Percentiles rank a stretch among this genome's conserved stretches.
phyloP scores from a whole-genome alignment of 768 basidiomycete genomes.

The Suillus subalutaceus region DNA sequence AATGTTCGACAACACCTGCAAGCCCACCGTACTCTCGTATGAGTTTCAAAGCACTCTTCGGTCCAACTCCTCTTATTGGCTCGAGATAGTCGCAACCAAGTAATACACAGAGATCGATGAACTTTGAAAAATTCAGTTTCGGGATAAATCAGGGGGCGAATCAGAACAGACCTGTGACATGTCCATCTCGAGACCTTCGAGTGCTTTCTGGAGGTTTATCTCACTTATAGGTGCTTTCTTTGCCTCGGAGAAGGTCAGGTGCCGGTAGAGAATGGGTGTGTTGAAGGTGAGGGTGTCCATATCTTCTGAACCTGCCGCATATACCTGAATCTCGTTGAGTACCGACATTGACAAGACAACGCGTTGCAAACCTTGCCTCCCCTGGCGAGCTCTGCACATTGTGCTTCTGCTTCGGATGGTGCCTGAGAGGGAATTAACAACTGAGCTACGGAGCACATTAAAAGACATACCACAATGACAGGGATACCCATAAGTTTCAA shows the following conservation, averaged over 20 bases:
- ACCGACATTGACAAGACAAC: neutral
- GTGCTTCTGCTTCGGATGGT: constrained; percentile 98
- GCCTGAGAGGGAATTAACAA: constrained; percentile 54
- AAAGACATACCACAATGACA: constrained; percentile 74
- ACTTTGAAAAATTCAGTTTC: constrained; percentile 47
- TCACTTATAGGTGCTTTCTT: constrained; percentile 97
- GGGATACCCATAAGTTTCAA: constrained; percentile 97
- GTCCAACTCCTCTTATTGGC: constrained; percentile 96
- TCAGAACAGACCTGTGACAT: constrained; percentile 76
- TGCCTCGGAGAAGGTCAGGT: constrained; percentile 97
- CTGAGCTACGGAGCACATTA: neutral
- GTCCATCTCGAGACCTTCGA: constrained; percentile 89
- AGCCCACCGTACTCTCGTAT: constrained; percentile 81
- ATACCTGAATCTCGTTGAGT: constrained; percentile 58
- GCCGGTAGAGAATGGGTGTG: constrained; percentile 88
- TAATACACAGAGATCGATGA: constrained; percentile 94
- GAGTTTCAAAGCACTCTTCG: constrained; percentile 93
- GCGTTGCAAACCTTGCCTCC: constrained; percentile 73
- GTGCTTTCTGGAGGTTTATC: constrained; percentile 77
- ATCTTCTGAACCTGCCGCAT: constrained; percentile 97
- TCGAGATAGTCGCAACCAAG: constrained; percentile 99
- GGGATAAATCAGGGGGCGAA: neutral
- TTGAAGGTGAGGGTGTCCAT: constrained; percentile 99
- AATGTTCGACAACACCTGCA: constrained; percentile 70
- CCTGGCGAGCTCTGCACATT: constrained; percentile 97